phyloP scores from a whole-genome alignment of 352 stramenopile species.

The Phytophthora ohioensis region DNA sequence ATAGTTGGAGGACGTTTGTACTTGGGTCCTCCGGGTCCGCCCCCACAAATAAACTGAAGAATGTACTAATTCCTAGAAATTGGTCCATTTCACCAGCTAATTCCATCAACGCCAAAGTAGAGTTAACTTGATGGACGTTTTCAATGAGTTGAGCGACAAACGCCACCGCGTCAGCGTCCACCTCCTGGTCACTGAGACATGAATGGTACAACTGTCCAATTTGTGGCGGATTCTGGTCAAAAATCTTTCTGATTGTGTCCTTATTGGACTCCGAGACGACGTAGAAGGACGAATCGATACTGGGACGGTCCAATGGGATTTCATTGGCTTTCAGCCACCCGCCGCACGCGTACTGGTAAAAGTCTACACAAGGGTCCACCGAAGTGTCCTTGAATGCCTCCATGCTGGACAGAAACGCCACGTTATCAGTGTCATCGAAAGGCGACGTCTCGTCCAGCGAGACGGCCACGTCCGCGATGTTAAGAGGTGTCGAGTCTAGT shows the following conservation, averaged over 20 bases:
- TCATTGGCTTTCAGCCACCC: conserved; percentile 69
- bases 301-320: conserved; percentile 54
- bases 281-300: conserved; percentile 67
- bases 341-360: conserved; percentile 81
- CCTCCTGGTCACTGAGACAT: conserved; percentile 52
- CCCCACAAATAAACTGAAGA: conserved; percentile 59
- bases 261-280: conserved; percentile 61
- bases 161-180: conserved; percentile 49
- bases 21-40: conserved; percentile 57
- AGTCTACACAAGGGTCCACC: conserved; percentile 75
- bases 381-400: conserved; percentile 61
- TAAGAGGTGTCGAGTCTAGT: background rate
- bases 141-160: conserved; percentile 52
- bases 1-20: conserved; percentile 54
- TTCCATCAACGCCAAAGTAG: conserved; percentile 51
- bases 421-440: conserved; percentile 18
- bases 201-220: conserved; percentile 67
- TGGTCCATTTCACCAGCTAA: conserved; percentile 57
- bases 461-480: conserved; percentile 8
- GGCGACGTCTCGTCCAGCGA: conserved; percentile 14
- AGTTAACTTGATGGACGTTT: conserved; percentile 48
- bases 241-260: conserved; percentile 59
- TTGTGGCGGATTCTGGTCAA: conserved; percentile 59
- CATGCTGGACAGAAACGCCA: conserved; percentile 53
- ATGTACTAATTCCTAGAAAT: conserved; percentile 52